Evolutionary conservation across 495 filamentous ascomycete species (phyloP).

Genomic region (Neurospora sp.): DNA sequence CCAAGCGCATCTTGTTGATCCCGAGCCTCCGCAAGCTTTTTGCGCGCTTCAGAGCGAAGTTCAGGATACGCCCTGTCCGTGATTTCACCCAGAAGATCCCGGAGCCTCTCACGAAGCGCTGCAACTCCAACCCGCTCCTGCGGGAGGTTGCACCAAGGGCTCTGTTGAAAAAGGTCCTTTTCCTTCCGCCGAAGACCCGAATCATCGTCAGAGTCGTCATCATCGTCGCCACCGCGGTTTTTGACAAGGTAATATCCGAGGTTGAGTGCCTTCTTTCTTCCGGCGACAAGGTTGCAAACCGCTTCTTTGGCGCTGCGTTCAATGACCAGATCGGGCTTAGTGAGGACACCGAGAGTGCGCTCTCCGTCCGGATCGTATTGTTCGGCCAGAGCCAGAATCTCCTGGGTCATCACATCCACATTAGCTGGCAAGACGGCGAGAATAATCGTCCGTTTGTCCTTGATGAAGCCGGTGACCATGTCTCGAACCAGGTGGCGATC

Average conservation of each 20-base stretch:
- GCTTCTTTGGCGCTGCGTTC: conserved; percentile 35
- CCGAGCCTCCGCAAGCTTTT: conserved; percentile 24
- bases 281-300: conserved; percentile 35
- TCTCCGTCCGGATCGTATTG: conserved; percentile 37
- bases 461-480: conserved; percentile 42
- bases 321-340: conserved; percentile 48
- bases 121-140: conserved; percentile 39
- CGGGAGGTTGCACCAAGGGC: conserved; percentile 34
- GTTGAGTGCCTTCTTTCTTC: conserved; percentile 28
- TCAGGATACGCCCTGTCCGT: conserved; percentile 39
- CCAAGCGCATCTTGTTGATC: conserved; percentile 32
- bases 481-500: conserved; percentile 42
- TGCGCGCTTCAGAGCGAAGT: conserved; percentile 32
- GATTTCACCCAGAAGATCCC: conserved; percentile 31
- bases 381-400: conserved; percentile 46
- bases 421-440: conserved; percentile 49
- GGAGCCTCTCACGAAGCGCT: conserved; percentile 33
- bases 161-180: conserved; percentile 15
- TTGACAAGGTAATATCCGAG: conserved; percentile 50
- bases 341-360: conserved; percentile 50
- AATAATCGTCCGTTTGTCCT: conserved; percentile 43
- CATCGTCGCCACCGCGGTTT: conserved; percentile 40
- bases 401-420: conserved; percentile 52
- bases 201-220: conserved; percentile 4
- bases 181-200: neutral